phyloP scores from a whole-genome alignment of 345 rosid species.

The Anacardium occidentale region DNA sequence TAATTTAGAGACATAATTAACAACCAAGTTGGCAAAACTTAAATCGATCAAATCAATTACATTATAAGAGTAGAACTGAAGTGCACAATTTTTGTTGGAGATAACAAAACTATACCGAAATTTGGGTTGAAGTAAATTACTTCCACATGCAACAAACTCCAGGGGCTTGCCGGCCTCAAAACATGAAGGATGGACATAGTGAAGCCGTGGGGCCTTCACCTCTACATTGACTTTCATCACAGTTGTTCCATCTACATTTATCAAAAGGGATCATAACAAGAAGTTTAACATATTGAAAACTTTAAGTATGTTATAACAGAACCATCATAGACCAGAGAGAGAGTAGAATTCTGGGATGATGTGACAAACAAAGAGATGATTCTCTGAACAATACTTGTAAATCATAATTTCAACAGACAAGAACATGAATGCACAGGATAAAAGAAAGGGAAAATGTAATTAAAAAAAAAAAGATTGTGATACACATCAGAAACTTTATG shows the following conservation, averaged over 20 bases:
- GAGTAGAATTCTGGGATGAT: background rate
- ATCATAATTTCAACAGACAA: background rate
- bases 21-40: background rate
- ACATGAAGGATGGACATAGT: slow-evolving; percentile 76
- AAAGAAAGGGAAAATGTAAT: too few relatives aligned
- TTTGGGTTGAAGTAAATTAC: slow-evolving; percentile 66
- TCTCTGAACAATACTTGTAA: background rate
- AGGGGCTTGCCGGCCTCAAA: slow-evolving; percentile 94
- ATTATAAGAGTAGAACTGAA: background rate
- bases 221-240: slow-evolving; percentile 52
- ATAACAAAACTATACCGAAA: slow-evolving; percentile 51
- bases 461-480: background rate
- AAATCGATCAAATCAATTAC: background rate
- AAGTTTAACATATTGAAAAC: background rate
- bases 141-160: slow-evolving; percentile 85
- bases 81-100: slow-evolving; percentile 6
- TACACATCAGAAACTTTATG: background rate
- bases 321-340: background rate
- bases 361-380: background rate
- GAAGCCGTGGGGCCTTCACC: slow-evolving; percentile 68
- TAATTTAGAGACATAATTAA: background rate
- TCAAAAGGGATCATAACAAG: slow-evolving; percentile 10
- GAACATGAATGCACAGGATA: background rate
- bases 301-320: slow-evolving; percentile 8
- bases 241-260: slow-evolving; percentile 58